Evolutionary conservation across 2,329 filamentous ascomycete species (phyloP).

Genomic region (Bertia moriformis): DNA sequence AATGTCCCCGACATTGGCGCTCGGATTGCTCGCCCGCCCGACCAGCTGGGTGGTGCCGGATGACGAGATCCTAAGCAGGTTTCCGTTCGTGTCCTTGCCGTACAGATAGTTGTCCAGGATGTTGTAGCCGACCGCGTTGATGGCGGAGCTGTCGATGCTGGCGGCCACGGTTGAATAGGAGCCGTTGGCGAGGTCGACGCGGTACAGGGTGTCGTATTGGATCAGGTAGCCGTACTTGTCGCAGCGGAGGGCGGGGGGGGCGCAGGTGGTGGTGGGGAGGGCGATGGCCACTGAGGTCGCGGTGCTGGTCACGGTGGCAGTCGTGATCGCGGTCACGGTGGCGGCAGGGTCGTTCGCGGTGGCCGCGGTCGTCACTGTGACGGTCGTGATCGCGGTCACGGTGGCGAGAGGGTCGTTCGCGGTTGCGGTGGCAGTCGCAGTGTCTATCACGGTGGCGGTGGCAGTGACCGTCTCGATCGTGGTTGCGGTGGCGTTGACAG

Average conservation of each 20-base stretch:
- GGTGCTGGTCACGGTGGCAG: constrained; percentile 1
- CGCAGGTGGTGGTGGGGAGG: neutral
- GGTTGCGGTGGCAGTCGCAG: constrained; percentile 1
- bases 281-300: neutral
- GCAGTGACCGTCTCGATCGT: neutral
- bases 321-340: constrained; percentile 1
- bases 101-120: constrained; percentile 8
- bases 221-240: constrained; percentile 7
- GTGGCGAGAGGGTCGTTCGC: constrained; percentile 2
- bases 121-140: constrained; percentile 8
- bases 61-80: no score
- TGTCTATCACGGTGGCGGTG: constrained; percentile 2
- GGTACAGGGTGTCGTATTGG: constrained; percentile 4
- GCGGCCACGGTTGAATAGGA: constrained; percentile 1
- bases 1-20: no score
- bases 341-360: neutral
- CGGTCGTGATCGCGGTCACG: constrained; percentile 2
- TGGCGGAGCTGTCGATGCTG: constrained; percentile 2
- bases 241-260: constrained; percentile 4
- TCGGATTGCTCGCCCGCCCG: no score
- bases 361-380: neutral
- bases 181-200: constrained; percentile 5
- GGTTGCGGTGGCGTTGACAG: neutral
- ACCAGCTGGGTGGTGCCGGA: no score
- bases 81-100: constrained; percentile 2